A percentile compares a stretch with the other conserved stretches of the same genome.
Evolutionary conservation across 805 yeast species (phyloP).

Genomic region (Candida orba): DNA sequence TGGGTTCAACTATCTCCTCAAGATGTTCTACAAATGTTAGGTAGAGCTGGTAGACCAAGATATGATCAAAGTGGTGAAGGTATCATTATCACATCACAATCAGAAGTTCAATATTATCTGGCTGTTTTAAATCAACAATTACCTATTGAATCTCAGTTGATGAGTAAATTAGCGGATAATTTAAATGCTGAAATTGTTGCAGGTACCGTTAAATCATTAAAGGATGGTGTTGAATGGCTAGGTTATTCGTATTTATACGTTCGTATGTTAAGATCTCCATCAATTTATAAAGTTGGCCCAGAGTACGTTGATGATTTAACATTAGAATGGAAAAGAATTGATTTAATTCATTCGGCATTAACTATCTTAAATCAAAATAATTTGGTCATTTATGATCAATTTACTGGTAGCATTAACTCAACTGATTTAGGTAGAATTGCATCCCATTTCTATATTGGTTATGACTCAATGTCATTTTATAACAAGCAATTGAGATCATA

Average conservation of each 20-base stretch:
- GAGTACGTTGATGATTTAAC: constrained; percentile 47
- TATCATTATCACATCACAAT: constrained; percentile 80
- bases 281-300: constrained; percentile 65
- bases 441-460: constrained; percentile 76
- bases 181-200: constrained; percentile 82
- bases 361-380: constrained; percentile 45
- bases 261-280: constrained; percentile 70
- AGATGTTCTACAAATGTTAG: constrained; percentile 94
- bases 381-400: constrained; percentile 52
- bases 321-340: constrained; percentile 48
- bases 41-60: constrained; percentile 96
- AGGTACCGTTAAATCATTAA: constrained; percentile 53
- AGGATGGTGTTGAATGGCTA: constrained; percentile 77
- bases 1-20: constrained; percentile 95
- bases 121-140: constrained; percentile 87
- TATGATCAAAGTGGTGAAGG: constrained; percentile 93
- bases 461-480: constrained; percentile 65
- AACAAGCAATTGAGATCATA: constrained; percentile 56
- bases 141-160: constrained; percentile 86
- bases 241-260: constrained; percentile 71
- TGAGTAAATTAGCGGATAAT: constrained; percentile 61
- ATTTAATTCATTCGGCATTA: constrained; percentile 74
- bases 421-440: constrained; percentile 80
- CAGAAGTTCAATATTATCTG: constrained; percentile 79
- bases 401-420: constrained; percentile 40